These are phyloP conservation scores for Fusarium stilboides DNA, from an alignment of 2,329 filamentous ascomycete genomes.

Conservation along the genomic window DNA sequence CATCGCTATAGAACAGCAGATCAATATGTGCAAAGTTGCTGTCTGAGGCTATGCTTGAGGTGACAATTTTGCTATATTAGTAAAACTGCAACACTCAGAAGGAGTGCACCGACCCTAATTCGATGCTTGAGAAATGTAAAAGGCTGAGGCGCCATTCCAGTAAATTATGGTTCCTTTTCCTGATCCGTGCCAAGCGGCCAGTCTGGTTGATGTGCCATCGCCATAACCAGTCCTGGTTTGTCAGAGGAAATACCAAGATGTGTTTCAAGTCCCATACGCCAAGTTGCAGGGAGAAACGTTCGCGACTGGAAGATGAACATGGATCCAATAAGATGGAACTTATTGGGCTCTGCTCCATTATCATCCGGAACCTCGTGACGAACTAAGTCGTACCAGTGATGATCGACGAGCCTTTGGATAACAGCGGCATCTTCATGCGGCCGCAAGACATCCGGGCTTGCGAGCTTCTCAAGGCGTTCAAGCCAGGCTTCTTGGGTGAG, in stretches of 20 bases:
- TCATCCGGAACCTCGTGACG: conserved; percentile 26
- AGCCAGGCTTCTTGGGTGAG: conserved; percentile 26
- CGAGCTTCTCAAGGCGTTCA: conserved; percentile 6
- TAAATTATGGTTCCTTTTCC: conserved; percentile 7
- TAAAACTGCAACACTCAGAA: too few species aligned
- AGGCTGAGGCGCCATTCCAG: too few species aligned
- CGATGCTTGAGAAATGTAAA: neutral
- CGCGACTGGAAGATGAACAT: conserved; percentile 34
- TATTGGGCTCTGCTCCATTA: conserved; percentile 22
- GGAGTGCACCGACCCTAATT: too few species aligned
- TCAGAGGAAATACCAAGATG: conserved; percentile 30
- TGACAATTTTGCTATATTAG: too few species aligned
- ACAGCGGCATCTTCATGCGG: conserved; percentile 32
- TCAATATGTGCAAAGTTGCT: too few species aligned
- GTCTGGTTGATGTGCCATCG: conserved; percentile 21
- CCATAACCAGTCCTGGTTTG: conserved; percentile 28
- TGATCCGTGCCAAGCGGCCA: conserved; percentile 18
- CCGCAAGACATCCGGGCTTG: conserved; percentile 3
- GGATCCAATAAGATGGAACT: conserved; percentile 35
- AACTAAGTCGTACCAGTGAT: conserved; percentile 33
- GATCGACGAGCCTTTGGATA: conserved; percentile 31
- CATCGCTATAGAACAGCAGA: too few species aligned
- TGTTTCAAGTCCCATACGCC: conserved; percentile 32
- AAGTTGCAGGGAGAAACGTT: neutral
- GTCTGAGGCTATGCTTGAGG: too few species aligned